phyloP scores from a whole-genome alignment of 176 grass and related monocot genomes.

The Areca catechu region DNA sequence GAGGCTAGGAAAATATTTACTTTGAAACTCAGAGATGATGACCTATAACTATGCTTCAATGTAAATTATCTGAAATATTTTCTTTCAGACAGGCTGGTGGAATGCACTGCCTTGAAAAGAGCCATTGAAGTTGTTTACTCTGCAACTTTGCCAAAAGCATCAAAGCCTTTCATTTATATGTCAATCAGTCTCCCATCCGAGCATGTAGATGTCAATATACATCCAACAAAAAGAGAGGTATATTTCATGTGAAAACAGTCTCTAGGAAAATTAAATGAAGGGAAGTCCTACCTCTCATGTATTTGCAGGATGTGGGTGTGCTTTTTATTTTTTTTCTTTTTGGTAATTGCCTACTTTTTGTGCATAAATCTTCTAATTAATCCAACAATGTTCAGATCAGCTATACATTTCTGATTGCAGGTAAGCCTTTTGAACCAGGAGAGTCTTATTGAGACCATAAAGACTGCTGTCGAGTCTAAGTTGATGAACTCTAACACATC shows the following conservation, averaged over 20 bases:
- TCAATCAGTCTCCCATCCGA: conserved; percentile 82
- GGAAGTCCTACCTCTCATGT: neutral
- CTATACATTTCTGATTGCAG: conserved; percentile 23
- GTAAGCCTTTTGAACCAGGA: conserved; percentile 98
- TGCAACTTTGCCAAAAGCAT: conserved; percentile 82
- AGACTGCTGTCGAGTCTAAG: conserved; percentile 62
- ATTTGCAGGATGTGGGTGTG: no score
- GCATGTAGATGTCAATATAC: conserved; percentile 91
- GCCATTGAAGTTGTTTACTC: conserved; percentile 83
- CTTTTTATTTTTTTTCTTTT: no score
- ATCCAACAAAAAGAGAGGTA: conserved; percentile 98
- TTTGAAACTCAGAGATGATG: no score
- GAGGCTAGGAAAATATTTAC: no score
- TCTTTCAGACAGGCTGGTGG: conserved; percentile 74
- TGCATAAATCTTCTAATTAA: no score
- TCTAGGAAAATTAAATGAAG: neutral
- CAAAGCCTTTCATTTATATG: conserved; percentile 98
- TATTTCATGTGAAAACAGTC: neutral
- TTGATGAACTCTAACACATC: conserved; percentile 81
- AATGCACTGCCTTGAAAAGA: conserved; percentile 78
- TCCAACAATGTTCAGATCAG: no score
- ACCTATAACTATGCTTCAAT: no score
- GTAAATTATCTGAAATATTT: neutral
- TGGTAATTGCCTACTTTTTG: no score
- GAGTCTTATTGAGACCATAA: conserved; percentile 72